Evolutionary conservation across 176 grass and related monocot species (phyloP).

Genomic region (Eleusine indica): DNA sequence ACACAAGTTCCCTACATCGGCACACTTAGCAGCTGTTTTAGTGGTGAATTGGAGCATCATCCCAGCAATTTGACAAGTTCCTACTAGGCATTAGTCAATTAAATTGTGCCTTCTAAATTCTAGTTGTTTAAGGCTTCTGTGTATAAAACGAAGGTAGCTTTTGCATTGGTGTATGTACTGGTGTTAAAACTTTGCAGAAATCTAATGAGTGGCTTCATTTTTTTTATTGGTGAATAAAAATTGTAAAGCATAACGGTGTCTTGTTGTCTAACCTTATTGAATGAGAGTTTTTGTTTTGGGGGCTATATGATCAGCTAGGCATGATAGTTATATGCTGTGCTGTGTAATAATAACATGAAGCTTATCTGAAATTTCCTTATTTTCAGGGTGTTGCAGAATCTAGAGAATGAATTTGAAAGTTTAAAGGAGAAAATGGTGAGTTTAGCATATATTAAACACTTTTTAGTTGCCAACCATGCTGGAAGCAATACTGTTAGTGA

Average conservation of each 20-base stretch:
- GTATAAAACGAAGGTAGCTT: neutral
- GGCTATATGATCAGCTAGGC: neutral
- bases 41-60: neutral
- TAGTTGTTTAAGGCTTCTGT: slow-evolving; percentile 9
- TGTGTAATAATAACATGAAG: slow-evolving; percentile 1
- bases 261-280: neutral
- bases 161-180: neutral
- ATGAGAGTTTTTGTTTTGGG: neutral
- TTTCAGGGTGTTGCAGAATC: slow-evolving; percentile 77
- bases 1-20: no score
- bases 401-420: slow-evolving; percentile 81
- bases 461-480: neutral
- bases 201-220: neutral
- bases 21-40: slow-evolving; percentile 7
- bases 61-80: neutral
- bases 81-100: neutral
- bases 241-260: neutral
- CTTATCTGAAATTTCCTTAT: slow-evolving; percentile 15
- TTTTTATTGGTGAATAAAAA: neutral
- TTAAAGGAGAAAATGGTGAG: slow-evolving; percentile 78
- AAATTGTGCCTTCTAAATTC: neutral
- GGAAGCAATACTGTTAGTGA: slow-evolving; percentile 3
- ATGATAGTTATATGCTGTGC: neutral
- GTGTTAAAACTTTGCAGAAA: slow-evolving; percentile 6
- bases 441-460: slow-evolving; percentile 35